Evolutionary conservation across 768 basidiomycete genomes (phyloP), one percentile per base, ranked within the genome.

Genomic region (Rhizopogon rudus): DNA sequence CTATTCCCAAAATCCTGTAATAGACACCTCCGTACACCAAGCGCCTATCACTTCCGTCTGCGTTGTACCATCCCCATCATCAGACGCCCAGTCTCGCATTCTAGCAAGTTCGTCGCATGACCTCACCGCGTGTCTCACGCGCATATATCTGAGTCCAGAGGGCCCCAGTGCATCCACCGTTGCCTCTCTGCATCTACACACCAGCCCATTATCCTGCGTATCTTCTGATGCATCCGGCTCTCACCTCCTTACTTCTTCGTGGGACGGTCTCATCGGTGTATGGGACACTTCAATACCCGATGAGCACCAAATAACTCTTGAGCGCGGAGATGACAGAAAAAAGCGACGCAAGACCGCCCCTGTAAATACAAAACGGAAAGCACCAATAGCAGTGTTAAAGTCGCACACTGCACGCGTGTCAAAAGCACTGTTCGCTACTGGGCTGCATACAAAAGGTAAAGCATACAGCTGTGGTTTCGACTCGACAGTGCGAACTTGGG

Each of bases 401-500:
- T 91, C 88, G 0, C 97, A 98, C 68, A 86, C 85, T 0, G 88
- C 79, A 17, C 77, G 91, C 12, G 87, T 98, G 1, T 93, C 92
- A 5, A 84, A 81, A 37, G 86, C 82, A 3, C 64, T 81, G 0
- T 95, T 90, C 71, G 69, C 71, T 10, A 65, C 66, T 3, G 76
- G 71, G 50, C 29, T 31, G 8, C 31, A 1, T 48, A 65, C 62
- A 17, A 65, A 59, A 40, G 51, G 64, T 51, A 57, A 70, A 54
- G 93, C 86, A 29, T 83, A 84, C 58, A 92, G 89, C 61, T 87
- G 86, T 64, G 90, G 91, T 0, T 91, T 92, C 65, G 95, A 97
- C 70, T 96, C 94, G 29, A 92, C 92, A 0, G 83, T 98, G 5
- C 78, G 93, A 22, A 74, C 78, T 2, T 99, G 96, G 96, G 93